phyloP scores from a whole-genome alignment of 1,284 basidiomycete species.

The Afroboletus lepidellus region DNA sequence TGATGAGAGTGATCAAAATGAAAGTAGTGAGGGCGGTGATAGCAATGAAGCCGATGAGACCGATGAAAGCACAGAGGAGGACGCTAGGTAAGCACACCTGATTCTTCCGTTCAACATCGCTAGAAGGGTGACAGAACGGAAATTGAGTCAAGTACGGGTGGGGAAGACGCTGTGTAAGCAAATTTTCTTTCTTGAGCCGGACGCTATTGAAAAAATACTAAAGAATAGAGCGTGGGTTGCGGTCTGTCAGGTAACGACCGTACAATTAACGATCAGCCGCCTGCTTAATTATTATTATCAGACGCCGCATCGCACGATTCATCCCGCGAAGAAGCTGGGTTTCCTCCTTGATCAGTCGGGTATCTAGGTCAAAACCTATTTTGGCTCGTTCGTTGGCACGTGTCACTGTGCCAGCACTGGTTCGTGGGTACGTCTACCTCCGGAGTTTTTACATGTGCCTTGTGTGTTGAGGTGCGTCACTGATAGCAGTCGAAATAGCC shows the following conservation, averaged over 20 bases:
- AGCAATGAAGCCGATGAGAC: background rate
- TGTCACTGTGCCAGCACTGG: background rate
- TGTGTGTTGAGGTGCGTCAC: background rate
- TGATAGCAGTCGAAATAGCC: constrained; percentile 24
- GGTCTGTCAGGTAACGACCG: constrained; percentile 9
- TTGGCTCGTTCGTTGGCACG: background rate
- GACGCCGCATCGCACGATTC: background rate
- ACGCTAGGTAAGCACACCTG: background rate
- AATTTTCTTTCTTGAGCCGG: background rate
- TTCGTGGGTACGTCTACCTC: constrained; percentile 12
- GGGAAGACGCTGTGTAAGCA: background rate
- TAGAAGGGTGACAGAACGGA: background rate
- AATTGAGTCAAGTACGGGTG: background rate
- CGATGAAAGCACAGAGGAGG: background rate
- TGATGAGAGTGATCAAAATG: background rate
- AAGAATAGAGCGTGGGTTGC: background rate
- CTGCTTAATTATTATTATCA: background rate
- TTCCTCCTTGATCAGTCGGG: background rate
- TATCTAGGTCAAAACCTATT: background rate
- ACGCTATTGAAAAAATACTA: background rate
- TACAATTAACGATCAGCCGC: background rate
- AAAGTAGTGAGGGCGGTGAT: no score
- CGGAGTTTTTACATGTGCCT: background rate
- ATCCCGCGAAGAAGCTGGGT: constrained; percentile 1
- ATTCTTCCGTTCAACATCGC: background rate